A percentile compares a stretch with the other conserved stretches of the same genome.
These are phyloP conservation scores for Penicillium hordei DNA, from an alignment of 2,329 filamentous ascomycete genomes.

Conservation along the genomic window DNA sequence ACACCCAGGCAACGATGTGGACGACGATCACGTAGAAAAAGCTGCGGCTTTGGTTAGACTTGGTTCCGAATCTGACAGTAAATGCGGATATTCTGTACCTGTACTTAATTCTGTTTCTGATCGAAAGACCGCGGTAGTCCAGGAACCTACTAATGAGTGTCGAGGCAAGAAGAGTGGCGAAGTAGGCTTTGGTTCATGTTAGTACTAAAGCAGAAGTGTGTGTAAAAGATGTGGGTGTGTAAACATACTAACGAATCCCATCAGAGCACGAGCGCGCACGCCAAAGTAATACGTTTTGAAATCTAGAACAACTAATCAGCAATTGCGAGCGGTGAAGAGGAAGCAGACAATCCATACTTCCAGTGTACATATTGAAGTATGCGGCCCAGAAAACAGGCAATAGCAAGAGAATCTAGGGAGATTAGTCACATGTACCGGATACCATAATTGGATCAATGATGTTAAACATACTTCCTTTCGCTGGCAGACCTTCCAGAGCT, in stretches of 20 bases:
- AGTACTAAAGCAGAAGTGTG: not conserved
- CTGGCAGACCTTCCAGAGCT: slow-evolving; percentile 33
- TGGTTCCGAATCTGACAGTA: rapidly evolving
- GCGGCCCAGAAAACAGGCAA: slow-evolving; percentile 48
- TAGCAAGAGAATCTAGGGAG: slow-evolving; percentile 39
- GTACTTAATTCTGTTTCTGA: slow-evolving; percentile 46
- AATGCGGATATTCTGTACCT: slow-evolving; percentile 14
- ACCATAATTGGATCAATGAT: not conserved
- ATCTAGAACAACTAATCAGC: slow-evolving; percentile 31
- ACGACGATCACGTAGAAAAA: slow-evolving; percentile 50
- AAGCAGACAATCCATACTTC: slow-evolving; percentile 24
- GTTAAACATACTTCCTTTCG: slow-evolving; percentile 21
- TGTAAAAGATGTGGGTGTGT: not conserved
- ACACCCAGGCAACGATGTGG: slow-evolving; percentile 53
- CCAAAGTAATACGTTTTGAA: slow-evolving; percentile 53
- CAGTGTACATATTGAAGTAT: slow-evolving; percentile 48
- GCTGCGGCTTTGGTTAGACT: slow-evolving; percentile 3
- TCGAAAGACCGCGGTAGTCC: slow-evolving; percentile 42
- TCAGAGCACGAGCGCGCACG: slow-evolving; percentile 49
- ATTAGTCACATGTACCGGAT: slow-evolving; percentile 12
- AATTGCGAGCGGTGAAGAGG: not conserved
- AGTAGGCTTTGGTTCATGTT: slow-evolving; percentile 29
- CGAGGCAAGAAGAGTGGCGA: slow-evolving; percentile 46
- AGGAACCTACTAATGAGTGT: slow-evolving; percentile 48
- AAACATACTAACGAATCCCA: slow-evolving; percentile 44